Percentiles rank a stretch among this genome's conserved stretches.
These are phyloP conservation scores for Spergularia bocconei DNA, from an alignment of 148 eudicot species.

Conservation along the genomic window DNA sequence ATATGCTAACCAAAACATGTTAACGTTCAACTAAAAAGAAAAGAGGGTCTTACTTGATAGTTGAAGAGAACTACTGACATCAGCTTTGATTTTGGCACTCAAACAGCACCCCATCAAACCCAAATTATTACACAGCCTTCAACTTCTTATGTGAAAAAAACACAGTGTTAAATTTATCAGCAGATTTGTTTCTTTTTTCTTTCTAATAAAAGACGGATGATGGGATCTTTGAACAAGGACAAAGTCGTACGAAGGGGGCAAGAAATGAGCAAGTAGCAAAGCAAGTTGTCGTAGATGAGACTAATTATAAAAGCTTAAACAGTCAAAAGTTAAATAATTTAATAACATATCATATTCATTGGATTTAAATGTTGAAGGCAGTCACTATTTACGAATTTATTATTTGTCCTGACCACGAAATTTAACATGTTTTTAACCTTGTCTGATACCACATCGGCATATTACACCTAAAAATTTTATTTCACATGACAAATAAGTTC, in stretches of 20 bases:
- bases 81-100: slow-evolving; percentile 58
- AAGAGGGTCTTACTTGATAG: slow-evolving; percentile 16
- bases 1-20: neutral
- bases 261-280: neutral
- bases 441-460: no score
- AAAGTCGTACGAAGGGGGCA: neutral
- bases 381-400: no score
- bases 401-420: no score
- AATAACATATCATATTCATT: no score
- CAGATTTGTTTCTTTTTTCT: no score
- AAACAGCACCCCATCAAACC: slow-evolving; percentile 62
- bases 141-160: no score
- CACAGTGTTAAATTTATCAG: no score
- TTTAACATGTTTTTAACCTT: no score
- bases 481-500: no score
- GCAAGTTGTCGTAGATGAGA: neutral
- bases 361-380: no score
- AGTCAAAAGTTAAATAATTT: neutral
- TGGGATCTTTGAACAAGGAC: neutral
- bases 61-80: slow-evolving; percentile 37
- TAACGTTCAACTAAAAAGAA: neutral
- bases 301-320: neutral
- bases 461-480: no score
- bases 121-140: neutral
- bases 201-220: neutral